Percentiles rank a stretch among this genome's conserved stretches.
Evolutionary conservation across 495 filamentous ascomycete species (phyloP).

Genomic region (Penicillium paxilli): DNA sequence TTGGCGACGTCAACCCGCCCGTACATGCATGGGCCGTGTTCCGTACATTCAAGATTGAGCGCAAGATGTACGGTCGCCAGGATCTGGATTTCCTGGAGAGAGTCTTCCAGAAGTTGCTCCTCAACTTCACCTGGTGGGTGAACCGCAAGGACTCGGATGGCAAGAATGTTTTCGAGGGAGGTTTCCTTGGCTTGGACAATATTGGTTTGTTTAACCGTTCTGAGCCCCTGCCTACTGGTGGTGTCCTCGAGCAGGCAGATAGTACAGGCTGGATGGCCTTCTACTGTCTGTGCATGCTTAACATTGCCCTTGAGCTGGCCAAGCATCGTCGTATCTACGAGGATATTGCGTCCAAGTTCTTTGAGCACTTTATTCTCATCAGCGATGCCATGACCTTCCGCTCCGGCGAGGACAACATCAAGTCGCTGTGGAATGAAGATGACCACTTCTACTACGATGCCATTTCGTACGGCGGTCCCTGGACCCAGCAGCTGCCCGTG

Average conservation of each 20-base stretch:
- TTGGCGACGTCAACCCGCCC: slow-evolving; percentile 93
- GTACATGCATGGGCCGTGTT: slow-evolving; percentile 97
- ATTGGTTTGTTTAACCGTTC: slow-evolving; percentile 98
- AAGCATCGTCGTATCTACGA: slow-evolving; percentile 97
- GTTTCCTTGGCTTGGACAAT: slow-evolving; percentile 95
- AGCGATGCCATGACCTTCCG: slow-evolving; percentile 97
- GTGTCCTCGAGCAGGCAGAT: slow-evolving; percentile 92
- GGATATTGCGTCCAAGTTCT: slow-evolving; percentile 98
- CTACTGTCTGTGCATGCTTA: slow-evolving; percentile 92
- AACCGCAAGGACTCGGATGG: slow-evolving; percentile 92
- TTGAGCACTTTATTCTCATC: slow-evolving; percentile 97
- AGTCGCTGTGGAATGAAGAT: slow-evolving; percentile 89
- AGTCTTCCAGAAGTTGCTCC: slow-evolving; percentile 91
- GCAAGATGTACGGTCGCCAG: slow-evolving; percentile 92
- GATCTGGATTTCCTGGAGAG: slow-evolving; percentile 94
- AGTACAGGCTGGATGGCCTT: slow-evolving; percentile 99
- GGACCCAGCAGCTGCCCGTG: slow-evolving; percentile 88
- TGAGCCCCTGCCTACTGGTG: slow-evolving; percentile 90
- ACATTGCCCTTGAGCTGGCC: slow-evolving; percentile 90
- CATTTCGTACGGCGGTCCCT: slow-evolving; percentile 91
- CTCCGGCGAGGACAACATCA: slow-evolving; percentile 68
- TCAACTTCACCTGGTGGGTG: slow-evolving; percentile 99
- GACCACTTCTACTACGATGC: slow-evolving; percentile 99
- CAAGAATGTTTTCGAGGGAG: slow-evolving; percentile 96
- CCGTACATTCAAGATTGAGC: slow-evolving; percentile 94